Percentiles rank a stretch among this genome's conserved stretches.
These are phyloP conservation scores for Xylaria sp. DNA, from an alignment of 2,329 filamentous ascomycete species.

Conservation along the genomic window DNA sequence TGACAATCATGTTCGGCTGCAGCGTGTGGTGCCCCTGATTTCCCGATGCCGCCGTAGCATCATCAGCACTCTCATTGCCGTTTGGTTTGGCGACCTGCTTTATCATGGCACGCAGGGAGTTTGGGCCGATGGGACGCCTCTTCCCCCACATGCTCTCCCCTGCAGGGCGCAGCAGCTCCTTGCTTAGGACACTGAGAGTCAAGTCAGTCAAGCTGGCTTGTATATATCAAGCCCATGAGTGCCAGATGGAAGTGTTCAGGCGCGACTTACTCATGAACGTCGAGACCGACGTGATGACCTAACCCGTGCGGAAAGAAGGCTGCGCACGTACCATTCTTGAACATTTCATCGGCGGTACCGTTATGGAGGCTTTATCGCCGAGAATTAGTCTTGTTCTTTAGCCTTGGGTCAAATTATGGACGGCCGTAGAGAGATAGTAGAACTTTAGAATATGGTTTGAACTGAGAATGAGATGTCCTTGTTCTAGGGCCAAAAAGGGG, in stretches of 20 bases:
- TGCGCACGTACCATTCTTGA: conserved; percentile 62
- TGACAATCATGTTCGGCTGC: conserved; percentile 75
- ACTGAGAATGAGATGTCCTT: neutral
- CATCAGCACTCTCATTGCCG: conserved; percentile 14
- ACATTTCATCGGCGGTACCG: conserved; percentile 65
- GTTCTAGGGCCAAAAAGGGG: neutral
- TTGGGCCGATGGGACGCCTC: conserved; percentile 47
- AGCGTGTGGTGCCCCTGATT: conserved; percentile 49
- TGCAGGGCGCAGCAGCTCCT: conserved; percentile 46
- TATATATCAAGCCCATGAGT: neutral
- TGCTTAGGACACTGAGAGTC: conserved; percentile 46
- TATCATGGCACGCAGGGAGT: conserved; percentile 49
- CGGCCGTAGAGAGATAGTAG: neutral
- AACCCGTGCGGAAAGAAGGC: conserved; percentile 76
- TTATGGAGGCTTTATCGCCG: conserved; percentile 61
- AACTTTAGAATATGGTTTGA: neutral
- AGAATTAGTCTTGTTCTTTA: conserved; percentile 6
- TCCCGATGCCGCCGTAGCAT: neutral
- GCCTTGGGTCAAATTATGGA: neutral
- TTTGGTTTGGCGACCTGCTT: conserved; percentile 38
- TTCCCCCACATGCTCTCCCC: conserved; percentile 50
- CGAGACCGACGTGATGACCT: conserved; percentile 73
- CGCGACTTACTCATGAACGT: conserved; percentile 66
- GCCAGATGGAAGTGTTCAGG: neutral
- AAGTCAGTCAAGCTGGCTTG: conserved; percentile 14